Evolutionary conservation across 106 monocot genomes (phyloP), one percentile per base, ranked within the genome.

Genomic region (Dactylorhiza incarnata): DNA sequence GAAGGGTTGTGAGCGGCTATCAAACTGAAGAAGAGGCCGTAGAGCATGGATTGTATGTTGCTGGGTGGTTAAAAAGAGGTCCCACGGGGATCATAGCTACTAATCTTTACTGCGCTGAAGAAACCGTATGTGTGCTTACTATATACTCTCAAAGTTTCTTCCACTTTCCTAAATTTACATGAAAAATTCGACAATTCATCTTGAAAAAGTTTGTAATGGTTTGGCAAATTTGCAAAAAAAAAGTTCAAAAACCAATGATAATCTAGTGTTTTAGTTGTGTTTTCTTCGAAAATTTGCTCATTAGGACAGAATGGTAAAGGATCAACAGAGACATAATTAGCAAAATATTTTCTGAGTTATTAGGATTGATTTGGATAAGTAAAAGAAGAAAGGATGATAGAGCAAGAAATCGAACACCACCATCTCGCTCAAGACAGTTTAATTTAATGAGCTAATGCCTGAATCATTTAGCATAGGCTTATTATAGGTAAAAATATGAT

Each of bases 21-120:
- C 56, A 74, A 16, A 20, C 16, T 8, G 80, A 76, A 23, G 50
- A 78, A 15, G 44, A 72, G 54, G 72, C 10, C 52, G 52, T 82
- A 48, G 86, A 86, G 73, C 78, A 80, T 54, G 91, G 91, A 1
- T 77, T 99, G 63, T 94, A 99, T 84, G 91, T 91, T 71, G 88
- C 77, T 50, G 91, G 99, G 16, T 99, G 99, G 94, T 79, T 99
- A 53, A 99, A 99, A 85, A 89, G 99, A 82, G 99, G 99, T 22
- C 94, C 99, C 66, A 92, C 94, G 68, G 94, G 99, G 66, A 99
- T 94, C 48, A 78, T 94, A 72, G 94, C 81, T 15, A 94, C 99
- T 71, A 99, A 99, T 68, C 90, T 99, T 52, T 90, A 94, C 49
- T 94, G 94, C 83, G 99, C 94, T 6, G 99, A 94, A 73, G 99